Evolutionary conservation across 345 rosid species (phyloP), one percentile per base, ranked within the genome.

Genomic region (Bruguiera parviflora): DNA sequence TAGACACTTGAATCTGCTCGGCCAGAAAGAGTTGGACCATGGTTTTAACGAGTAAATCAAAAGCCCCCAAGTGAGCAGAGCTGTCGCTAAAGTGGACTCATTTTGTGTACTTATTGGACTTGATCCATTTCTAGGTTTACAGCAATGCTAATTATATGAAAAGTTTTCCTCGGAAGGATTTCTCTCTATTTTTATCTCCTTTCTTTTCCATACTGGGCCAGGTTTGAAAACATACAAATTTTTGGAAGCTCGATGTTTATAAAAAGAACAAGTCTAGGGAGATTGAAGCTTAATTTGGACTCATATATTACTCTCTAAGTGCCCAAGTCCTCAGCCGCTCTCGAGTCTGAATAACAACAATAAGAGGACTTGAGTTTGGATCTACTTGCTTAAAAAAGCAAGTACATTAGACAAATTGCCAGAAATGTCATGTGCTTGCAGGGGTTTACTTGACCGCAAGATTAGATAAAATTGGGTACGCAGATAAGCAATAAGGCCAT

Each of bases 371-470:
- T 9, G 29, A 56, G 29, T 56, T 56, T 56, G 69, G 67, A 62
- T 67, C 22, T 68, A 19, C 29, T 21, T 5, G 29, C 28, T 28
- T 64, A 71, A 55, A 63, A 57, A 56, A 58, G 70, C 24, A 35
- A 56, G 64, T 37, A 46, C 53, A 27, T 47, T 24, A 21, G 63
- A 66, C 21, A 52, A 68, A 61, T 35, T 60, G 22, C 0, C 8
- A 2, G 21, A 19, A 22, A 27, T 61, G 24, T 22, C 21, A 3
- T 61, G 21, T 39, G 53, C 53, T 29, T 46, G 32, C 25, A 3
- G 1, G 43, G 21, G 22, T 33, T 35, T 71, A 29, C 52, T 67
- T 62, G 64, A 28, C 63, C 62, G 53, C 15, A 5, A 58, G 3
- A 55, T 52, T 6, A 25, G 46, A 70, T 27, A 53, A 63, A 27